Conservation (phyloP, 805 yeast species). For the Torulaspora indica region DNA sequence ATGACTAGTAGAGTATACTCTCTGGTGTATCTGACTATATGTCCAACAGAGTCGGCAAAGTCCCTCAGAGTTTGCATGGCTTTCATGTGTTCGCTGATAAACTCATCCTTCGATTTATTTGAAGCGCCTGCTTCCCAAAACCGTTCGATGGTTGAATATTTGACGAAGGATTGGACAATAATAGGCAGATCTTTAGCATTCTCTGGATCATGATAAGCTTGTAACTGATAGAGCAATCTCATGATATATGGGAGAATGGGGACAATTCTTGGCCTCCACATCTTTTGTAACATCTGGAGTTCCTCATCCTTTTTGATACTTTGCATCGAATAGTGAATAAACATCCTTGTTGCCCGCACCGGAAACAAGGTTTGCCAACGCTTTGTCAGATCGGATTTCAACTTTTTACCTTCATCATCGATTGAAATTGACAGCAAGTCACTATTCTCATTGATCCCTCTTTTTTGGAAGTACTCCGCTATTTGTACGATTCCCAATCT, state of each 20-base stretch:
- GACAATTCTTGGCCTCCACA: slow-evolving; percentile 92
- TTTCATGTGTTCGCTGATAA: slow-evolving; percentile 87
- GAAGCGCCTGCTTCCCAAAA: slow-evolving; percentile 99
- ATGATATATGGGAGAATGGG: slow-evolving; percentile 89
- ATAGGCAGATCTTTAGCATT: slow-evolving; percentile 86
- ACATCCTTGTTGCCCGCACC: slow-evolving; percentile 89
- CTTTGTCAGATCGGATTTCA: slow-evolving; percentile 75
- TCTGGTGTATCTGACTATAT: slow-evolving; percentile 88
- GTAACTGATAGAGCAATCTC: slow-evolving; percentile 82
- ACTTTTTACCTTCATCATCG: slow-evolving; percentile 79
- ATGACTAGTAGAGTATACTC: slow-evolving; percentile 91
- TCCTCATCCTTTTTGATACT: slow-evolving; percentile 76
- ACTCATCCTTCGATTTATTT: slow-evolving; percentile 87
- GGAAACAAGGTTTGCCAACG: slow-evolving; percentile 96
- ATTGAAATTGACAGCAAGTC: slow-evolving; percentile 72
- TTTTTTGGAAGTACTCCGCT: slow-evolving; percentile 78
- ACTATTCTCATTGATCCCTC: slow-evolving; percentile 75
- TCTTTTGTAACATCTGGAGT: slow-evolving; percentile 54
- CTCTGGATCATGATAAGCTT: slow-evolving; percentile 88
- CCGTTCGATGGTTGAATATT: slow-evolving; percentile 81
- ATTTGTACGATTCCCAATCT: slow-evolving; percentile 90
- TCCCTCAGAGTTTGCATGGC: slow-evolving; percentile 93
- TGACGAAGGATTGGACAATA: slow-evolving; percentile 89
- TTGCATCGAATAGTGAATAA: slow-evolving; percentile 92
- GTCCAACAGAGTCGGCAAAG: slow-evolving; percentile 97